Base-by-base conservation (phyloP, 345 rosid genomes). In the Aquilaria malaccensis region DNA sequence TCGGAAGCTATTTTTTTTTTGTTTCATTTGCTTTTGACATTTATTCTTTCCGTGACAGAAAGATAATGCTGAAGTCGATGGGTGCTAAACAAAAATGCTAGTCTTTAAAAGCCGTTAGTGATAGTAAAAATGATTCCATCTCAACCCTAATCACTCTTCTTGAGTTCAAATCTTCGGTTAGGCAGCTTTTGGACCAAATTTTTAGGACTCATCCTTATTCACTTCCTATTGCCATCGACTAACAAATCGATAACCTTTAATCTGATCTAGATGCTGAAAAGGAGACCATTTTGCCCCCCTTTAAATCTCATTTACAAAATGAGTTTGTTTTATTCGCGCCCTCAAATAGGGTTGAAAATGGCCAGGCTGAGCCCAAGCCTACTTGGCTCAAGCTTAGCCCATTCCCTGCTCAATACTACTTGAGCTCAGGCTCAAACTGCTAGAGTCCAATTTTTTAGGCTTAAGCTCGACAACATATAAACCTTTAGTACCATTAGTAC, bases 171-270 rank as follows among this genome's bases (percentile, higher is more conserved):
- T 93, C 98, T 50, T 84, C 94, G 6, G 81, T 84, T 0, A 97
- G 98, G 30, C 94, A 84, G 83, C 81, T 93, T 61, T 65, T 93
- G 76, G 79, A 72, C 2, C 91, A 89, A 66, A 84, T 93, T 62
- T 70, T 93, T 75, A 85, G 73, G 67, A 87, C 86, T 58, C 98
- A 87, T 84, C 91, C 96, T 12, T 91, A 93, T 81, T 70, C 89
- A 15, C 74, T 89, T 52, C 89, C 84, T 11, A 74, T 83, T 1
- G 87, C 96, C 1, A 75, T 88, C 68, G 98, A 89, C 72, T 87
- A 89, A 67, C 98, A 93, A 72, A 89, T 93, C 59, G 88, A 83
- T 73, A 87, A 84, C 63, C 80, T 93, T 70, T 85, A 80, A 37
- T 67, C 69, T 22, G 94, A 84, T 48, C 76, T 79, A 67, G 86